Evolutionary conservation across 768 basidiomycete genomes (phyloP).

Genomic region (Psilocybe cubensis): DNA sequence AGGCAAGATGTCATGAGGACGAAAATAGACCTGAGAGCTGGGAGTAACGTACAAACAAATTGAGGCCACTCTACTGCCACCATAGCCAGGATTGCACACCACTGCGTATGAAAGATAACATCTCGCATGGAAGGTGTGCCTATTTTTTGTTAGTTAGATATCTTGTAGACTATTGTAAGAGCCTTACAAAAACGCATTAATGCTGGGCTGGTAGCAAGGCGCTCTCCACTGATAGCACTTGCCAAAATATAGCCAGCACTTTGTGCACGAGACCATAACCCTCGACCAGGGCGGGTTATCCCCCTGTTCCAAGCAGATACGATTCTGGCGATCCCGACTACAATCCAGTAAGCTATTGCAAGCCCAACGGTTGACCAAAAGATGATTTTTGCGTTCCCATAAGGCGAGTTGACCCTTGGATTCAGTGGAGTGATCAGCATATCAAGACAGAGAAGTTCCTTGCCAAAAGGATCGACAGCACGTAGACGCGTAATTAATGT

Average conservation of each 20-base stretch:
- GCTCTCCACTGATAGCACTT: conserved; percentile 92
- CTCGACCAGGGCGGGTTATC: conserved; percentile 56
- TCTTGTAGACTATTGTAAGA: conserved; percentile 5
- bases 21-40: conserved; percentile 8
- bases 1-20: conserved; percentile 14
- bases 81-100: conserved; percentile 88
- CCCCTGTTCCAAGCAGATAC: conserved; percentile 87
- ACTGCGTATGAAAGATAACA: conserved; percentile 92
- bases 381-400: conserved; percentile 68
- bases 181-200: conserved; percentile 86
- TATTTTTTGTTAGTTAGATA: conserved; percentile 30
- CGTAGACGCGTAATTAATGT: conserved; percentile 85
- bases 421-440: conserved; percentile 77
- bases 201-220: conserved; percentile 82
- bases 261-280: conserved; percentile 74
- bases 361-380: conserved; percentile 78
- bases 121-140: conserved; percentile 94
- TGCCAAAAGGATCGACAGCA: conserved; percentile 84
- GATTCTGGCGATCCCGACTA: conserved; percentile 81
- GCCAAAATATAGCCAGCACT: conserved; percentile 88
- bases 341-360: conserved; percentile 78
- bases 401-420: conserved; percentile 59
- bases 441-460: conserved; percentile 83
- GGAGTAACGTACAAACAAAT: conserved; percentile 74
- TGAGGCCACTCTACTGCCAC: conserved; percentile 95